Percentiles rank a stretch among this genome's conserved stretches.
Evolutionary conservation across 305 asterid genomes (phyloP).

Genomic region (Solanum hybrid): DNA sequence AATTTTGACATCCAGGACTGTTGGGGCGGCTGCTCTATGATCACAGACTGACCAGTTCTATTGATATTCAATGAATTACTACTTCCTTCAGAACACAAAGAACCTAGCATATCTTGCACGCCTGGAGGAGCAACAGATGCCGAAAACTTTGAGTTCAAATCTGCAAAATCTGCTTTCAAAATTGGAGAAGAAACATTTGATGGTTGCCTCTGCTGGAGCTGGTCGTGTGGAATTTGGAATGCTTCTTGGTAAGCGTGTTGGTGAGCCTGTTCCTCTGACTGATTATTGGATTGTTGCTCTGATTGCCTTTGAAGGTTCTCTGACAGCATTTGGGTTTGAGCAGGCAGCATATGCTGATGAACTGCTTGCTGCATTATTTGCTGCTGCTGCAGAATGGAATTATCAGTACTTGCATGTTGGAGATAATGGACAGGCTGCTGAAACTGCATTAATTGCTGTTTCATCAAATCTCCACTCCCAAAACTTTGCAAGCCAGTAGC

Average conservation of each 20-base stretch:
- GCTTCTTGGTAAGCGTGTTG: slow-evolving; percentile 49
- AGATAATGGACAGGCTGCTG: slow-evolving; percentile 63
- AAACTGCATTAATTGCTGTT: slow-evolving; percentile 58
- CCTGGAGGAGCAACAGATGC: slow-evolving; percentile 40
- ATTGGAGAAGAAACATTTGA: slow-evolving; percentile 56
- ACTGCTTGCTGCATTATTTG: slow-evolving; percentile 24
- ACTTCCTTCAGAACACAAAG: slow-evolving; percentile 58
- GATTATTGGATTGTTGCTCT: slow-evolving; percentile 32
- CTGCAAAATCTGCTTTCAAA: slow-evolving; percentile 45
- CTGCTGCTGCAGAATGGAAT: slow-evolving; percentile 33
- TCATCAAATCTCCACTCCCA: slow-evolving; percentile 51
- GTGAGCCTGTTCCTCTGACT: slow-evolving; percentile 29
- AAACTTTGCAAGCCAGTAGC: slow-evolving; percentile 61
- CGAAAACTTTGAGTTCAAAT: slow-evolving; percentile 37
- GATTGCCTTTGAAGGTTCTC: slow-evolving; percentile 36
- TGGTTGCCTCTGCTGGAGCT: slow-evolving; percentile 57
- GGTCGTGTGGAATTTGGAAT: slow-evolving; percentile 42
- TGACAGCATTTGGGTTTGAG: slow-evolving; percentile 39
- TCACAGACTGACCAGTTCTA: slow-evolving; percentile 43
- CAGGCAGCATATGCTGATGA: slow-evolving; percentile 32
- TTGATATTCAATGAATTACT: slow-evolving; percentile 55
- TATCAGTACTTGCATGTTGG: slow-evolving; percentile 46
- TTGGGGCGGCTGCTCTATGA: slow-evolving; percentile 51
- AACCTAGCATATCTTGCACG: slow-evolving; percentile 64
- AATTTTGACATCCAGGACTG: slow-evolving; percentile 58